A percentile compares a stretch with the other conserved stretches of the same genome.
Conservation (phyloP, 2,329 filamentous ascomycete species). For the Colletotrichum orchidophilum region DNA sequence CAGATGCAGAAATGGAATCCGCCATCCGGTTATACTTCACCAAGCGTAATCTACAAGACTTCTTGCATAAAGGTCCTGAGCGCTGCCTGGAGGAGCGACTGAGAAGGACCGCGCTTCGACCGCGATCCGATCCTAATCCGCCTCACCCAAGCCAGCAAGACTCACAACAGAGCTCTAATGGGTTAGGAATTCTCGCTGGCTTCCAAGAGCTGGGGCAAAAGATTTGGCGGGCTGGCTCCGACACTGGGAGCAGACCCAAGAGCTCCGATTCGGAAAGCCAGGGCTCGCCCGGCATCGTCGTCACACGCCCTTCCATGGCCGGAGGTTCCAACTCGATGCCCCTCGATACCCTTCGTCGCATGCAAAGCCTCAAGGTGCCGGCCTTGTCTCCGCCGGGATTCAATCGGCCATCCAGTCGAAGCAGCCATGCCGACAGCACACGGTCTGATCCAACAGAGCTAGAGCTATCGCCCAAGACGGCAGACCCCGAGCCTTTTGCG, state of each 20-base stretch:
- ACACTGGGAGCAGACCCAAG: constrained; percentile 22
- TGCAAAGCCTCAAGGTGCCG: constrained; percentile 46
- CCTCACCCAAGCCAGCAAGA: background rate
- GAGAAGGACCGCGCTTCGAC: constrained; percentile 40
- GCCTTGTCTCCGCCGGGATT: constrained; percentile 40
- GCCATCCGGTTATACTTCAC: constrained; percentile 62
- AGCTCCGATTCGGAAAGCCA: constrained; percentile 27
- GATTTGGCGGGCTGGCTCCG: background rate
- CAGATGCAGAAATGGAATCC: constrained; percentile 45
- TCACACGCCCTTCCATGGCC: constrained; percentile 42
- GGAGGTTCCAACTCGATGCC: constrained; percentile 30
- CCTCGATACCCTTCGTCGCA: background rate
- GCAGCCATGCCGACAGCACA: constrained; percentile 39
- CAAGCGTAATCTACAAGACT: constrained; percentile 61
- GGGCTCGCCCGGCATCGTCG: constrained; percentile 48
- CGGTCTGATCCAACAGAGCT: constrained; percentile 44
- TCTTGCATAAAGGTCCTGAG: constrained; percentile 64
- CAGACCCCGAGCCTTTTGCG: background rate
- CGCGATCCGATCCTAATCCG: background rate
- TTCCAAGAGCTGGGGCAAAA: constrained; percentile 22
- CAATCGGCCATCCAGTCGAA: constrained; percentile 41
- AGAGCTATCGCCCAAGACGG: constrained; percentile 38
- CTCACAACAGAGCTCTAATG: background rate
- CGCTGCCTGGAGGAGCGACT: constrained; percentile 63
- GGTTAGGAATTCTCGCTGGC: constrained; percentile 1